Evolutionary conservation across 2,329 filamentous ascomycete species (phyloP), one percentile per base, ranked within the genome.

Genomic region (Beauveria medogensis): DNA sequence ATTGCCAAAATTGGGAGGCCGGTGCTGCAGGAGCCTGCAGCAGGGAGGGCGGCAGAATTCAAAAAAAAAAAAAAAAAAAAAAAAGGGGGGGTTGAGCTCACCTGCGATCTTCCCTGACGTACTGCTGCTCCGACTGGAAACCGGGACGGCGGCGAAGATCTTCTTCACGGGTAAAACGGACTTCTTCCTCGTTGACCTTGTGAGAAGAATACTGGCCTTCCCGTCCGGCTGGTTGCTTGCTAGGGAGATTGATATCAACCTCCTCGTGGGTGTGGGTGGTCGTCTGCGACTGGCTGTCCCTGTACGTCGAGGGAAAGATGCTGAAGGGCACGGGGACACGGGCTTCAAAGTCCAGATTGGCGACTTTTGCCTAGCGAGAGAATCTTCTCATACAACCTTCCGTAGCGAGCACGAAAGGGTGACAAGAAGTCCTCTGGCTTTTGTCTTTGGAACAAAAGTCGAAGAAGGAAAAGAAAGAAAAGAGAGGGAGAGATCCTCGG

Each of bases 271-370:
- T 87, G 83, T 79, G 73, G 75, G 71, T 80, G 66, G 71, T 78
- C 73, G 80, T 82, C 77, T 82, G 81, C 80, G 82, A 73, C 67
- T 76, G 75, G 72, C 74, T 75, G 76, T 82, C 82, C 77, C 89
- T 86, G 86, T 97, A 97, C 80, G 92, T 91, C 80, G 92, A 96
- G 83, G 93, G 93, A 87, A 97, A 97, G 89, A 97, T 90, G 90
- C 92, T 97, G 88, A 97, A 96, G 82, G 93, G 93, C 81, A 97
- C 94, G 84, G 93, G 91, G 81, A 97, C 90, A 81, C 92, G 90
- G 82, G 92, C 92, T 90, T 96, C 92, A 94, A 96, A 97, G 91
- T 97, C 92, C 92, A 97, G 92, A 84, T 91, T 97, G 91, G 82
- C 91, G 89, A 89, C 87, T 87, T 89, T 86, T 87, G 70, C 76